Conservation (phyloP, 176 grass and related monocot species). For the Triticum monococcum region DNA sequence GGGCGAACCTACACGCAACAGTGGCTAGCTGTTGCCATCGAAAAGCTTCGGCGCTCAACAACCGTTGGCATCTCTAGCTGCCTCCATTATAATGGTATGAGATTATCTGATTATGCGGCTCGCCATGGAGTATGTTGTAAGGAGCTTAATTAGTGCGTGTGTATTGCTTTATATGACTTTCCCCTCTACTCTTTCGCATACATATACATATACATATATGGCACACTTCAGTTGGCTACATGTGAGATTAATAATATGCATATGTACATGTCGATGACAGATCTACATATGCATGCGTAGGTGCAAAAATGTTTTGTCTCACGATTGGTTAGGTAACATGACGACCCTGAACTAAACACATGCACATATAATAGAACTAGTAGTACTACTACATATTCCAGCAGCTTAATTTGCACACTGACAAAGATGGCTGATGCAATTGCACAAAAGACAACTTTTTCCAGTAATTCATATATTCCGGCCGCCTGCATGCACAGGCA, state of each 20-base stretch:
- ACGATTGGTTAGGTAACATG: constrained; percentile 20
- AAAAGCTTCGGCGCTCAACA: constrained; percentile 23
- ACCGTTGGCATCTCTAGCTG: constrained; percentile 1
- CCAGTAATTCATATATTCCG: not conserved
- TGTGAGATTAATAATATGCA: not conserved
- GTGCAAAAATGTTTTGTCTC: not conserved
- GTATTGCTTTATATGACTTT: not conserved
- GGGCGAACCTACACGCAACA: not conserved
- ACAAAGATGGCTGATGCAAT: constrained; percentile 1
- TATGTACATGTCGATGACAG: not conserved
- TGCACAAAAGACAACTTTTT: constrained; percentile 27
- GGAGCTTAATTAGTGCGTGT: not conserved
- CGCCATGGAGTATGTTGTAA: not conserved
- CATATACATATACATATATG: not conserved
- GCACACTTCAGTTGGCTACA: not conserved
- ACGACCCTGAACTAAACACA: constrained; percentile 26
- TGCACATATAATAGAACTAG: not conserved
- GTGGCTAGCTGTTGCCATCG: not conserved
- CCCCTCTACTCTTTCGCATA: not conserved
- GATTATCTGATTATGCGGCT: not conserved
- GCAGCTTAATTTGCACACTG: not conserved
- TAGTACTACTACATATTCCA: not conserved
- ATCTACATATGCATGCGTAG: not conserved
- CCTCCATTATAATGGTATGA: too few species aligned
- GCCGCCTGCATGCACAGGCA: too few species aligned